Percentiles rank a stretch among this genome's conserved stretches.
phyloP scores from a whole-genome alignment of 495 filamentous ascomycete genomes.

The Cladorrhinum samala region DNA sequence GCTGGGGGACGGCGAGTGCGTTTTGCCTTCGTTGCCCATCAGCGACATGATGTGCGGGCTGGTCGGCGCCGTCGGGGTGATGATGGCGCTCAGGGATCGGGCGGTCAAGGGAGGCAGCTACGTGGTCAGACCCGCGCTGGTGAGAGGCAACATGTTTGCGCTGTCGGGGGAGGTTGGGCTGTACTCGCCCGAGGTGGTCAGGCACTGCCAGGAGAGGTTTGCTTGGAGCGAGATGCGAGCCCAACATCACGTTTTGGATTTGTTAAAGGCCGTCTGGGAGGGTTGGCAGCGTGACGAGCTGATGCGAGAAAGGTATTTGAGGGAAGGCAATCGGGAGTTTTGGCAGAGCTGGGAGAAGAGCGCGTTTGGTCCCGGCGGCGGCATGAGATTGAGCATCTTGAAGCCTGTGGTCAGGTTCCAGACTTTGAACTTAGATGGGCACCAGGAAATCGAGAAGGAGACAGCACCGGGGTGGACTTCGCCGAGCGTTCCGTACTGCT shows the following conservation, averaged over 20 bases:
- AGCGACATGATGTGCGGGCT: conserved; percentile 28
- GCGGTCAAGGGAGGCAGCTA: conserved; percentile 21
- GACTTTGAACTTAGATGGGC: no score
- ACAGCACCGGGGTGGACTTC: background rate
- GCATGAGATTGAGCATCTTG: background rate
- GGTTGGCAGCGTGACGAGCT: conserved; percentile 10
- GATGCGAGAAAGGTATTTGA: background rate
- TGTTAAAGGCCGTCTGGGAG: conserved; percentile 11
- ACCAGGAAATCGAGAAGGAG: background rate
- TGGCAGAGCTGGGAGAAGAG: background rate
- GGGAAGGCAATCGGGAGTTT: background rate
- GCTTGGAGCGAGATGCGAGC: conserved; percentile 19
- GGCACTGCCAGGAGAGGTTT: conserved; percentile 16
- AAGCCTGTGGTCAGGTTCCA: conserved; percentile 1
- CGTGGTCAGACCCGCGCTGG: conserved; percentile 14
- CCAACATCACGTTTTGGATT: conserved; percentile 18
- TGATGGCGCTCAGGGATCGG: conserved; percentile 20
- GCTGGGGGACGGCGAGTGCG: conserved; percentile 16
- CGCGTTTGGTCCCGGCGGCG: background rate
- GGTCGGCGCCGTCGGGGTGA: conserved; percentile 14
- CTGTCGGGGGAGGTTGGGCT: conserved; percentile 19
- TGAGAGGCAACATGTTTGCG: conserved; percentile 12
- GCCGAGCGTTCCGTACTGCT: background rate
- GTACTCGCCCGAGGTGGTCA: conserved; percentile 16
- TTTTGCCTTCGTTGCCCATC: conserved; percentile 30